Base-by-base conservation (phyloP, 352 stramenopile species). In the Peronosclerospora sorghi region DNA sequence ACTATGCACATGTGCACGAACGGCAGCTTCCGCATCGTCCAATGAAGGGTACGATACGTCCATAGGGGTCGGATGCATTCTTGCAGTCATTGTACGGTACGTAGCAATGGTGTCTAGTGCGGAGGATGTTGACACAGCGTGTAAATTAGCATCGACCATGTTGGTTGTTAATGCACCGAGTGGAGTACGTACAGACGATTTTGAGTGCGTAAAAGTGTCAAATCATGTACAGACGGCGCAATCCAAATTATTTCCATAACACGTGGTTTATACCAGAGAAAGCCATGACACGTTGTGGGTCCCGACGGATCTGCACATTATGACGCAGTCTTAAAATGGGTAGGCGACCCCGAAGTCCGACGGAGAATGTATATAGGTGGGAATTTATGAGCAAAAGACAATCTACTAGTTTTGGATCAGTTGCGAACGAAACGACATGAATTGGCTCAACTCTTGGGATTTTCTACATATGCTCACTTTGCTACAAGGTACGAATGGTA, bases 311-410 rank as follows among this genome's bases (percentile, higher is more conserved):
- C 54, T 72, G 24, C 81, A 93, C 43, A 78, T 98, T 24, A 76
- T 88, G 56, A 95, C 54, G 94, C 83, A 8, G 71, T 98, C 35
- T 61, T 96, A n/a, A 90, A 91, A 30, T 96, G 91, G 76, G 76
- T 93, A 12, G 57, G 68, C 12, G 80, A 76, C 24, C 51, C 75
- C 4, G 45, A 68, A 18, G 59, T 96, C 2, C 73, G 92, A n/a
- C 78, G 69, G 28, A 73, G 96, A 32, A 91, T 96, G 56, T 96
- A 95, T 54, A 68, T 95, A 52, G 75, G 84, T 34, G 72, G 67
- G 28, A 94, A 95, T 41, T 85, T 86, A 5, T 83, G 74, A 32
- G 74, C 86, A 14, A 70, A 78, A 14, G 70, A 86, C 18, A 87
- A 87, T 44, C 41, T 87, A 12, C 23, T 62, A 17, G 63, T 85